Base-by-base conservation (phyloP, 2,329 filamentous ascomycete species). In the Triangularia verruculosa region DNA sequence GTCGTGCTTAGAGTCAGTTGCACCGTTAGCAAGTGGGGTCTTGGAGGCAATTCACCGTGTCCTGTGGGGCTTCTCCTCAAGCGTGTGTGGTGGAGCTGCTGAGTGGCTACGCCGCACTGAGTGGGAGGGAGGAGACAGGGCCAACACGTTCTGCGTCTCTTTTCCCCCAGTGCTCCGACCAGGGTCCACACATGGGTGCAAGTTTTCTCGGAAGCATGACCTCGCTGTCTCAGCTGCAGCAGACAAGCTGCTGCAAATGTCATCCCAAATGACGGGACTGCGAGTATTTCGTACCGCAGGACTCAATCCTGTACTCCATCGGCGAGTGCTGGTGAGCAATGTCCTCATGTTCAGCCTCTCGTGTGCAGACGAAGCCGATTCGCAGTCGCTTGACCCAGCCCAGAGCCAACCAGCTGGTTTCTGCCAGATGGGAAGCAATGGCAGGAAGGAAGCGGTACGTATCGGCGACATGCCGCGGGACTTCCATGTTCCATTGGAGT, bases 1-100 rank as follows among this genome's bases (percentile, higher is more conserved):
- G 47, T 61, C 24, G 6, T 56, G 28, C 53, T 39, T 34, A 61
- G 67, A 69, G 70, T 71, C 70, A 71, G 66, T 70, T 32, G 58
- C 61, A 59, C 59, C 62, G 62, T 66, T 66, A 59, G 66, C 55
- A 28, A 52, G 68, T 65, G 67, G 68, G 51, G 63, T 22, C 24
- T 54, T 57, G 65, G 66, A 61, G 68, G 70, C 67, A 61, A 70
- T 54, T 61, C 58, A 62, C 57, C 55, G 61, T 61, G 47, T 61
- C 3, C 61, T 55, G 39, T 54, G 64, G 64, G 51, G 53, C 62
- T 30, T 30, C 47, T 27, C 58, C 34, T 17, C 58, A 53, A 34
- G 52, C 64, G 62, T 28, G n/a, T 43, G 52, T 51, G 43, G 64
- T 66, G 64, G 65, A 63, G 61, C 22, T 15, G 57, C 61, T 59